Conservation (phyloP, 1,284 basidiomycete genomes). For the Rhizoctonia solani region DNA sequence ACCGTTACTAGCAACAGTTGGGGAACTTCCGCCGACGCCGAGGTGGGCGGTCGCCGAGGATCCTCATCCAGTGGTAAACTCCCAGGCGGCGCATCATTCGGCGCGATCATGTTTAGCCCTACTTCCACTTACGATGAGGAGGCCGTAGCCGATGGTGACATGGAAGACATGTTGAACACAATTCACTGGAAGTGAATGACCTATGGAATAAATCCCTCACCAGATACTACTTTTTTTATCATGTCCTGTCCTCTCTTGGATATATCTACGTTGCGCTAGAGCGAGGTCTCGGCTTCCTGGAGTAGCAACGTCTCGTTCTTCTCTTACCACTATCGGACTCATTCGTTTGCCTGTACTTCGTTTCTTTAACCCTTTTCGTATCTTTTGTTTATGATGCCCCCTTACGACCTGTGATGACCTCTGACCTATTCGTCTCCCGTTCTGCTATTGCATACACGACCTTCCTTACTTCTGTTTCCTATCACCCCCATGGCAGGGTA, state of each 20-base stretch:
- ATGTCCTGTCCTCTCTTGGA: slow-evolving; percentile 2
- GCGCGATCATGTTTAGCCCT: slow-evolving; percentile 7
- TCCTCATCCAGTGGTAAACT: slow-evolving; percentile 18
- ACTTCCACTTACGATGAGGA: slow-evolving; percentile 21
- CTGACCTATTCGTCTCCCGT: slow-evolving; percentile 22
- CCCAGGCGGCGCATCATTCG: slow-evolving; percentile 28
- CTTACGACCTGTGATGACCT: slow-evolving; percentile 25
- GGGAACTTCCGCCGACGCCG: slow-evolving; percentile 10
- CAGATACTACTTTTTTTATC: neutral
- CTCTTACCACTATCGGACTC: neutral
- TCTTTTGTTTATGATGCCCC: slow-evolving; percentile 7
- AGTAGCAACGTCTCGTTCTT: slow-evolving; percentile 7
- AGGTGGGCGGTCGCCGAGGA: slow-evolving; percentile 7
- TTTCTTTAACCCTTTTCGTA: neutral
- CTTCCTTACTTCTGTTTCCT: neutral
- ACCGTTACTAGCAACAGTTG: slow-evolving; percentile 10
- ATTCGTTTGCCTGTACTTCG: neutral
- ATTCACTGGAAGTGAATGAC: slow-evolving; percentile 3
- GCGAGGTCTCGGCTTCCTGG: neutral
- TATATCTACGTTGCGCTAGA: slow-evolving; percentile 1
- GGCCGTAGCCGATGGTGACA: neutral
- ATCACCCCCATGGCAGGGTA: neutral
- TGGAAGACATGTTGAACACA: slow-evolving; percentile 5
- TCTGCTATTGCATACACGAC: slow-evolving; percentile 1
- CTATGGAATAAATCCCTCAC: neutral